phyloP scores from a whole-genome alignment of 2,329 filamentous ascomycete genomes.

The Macrophomina pseudophaseolina region DNA sequence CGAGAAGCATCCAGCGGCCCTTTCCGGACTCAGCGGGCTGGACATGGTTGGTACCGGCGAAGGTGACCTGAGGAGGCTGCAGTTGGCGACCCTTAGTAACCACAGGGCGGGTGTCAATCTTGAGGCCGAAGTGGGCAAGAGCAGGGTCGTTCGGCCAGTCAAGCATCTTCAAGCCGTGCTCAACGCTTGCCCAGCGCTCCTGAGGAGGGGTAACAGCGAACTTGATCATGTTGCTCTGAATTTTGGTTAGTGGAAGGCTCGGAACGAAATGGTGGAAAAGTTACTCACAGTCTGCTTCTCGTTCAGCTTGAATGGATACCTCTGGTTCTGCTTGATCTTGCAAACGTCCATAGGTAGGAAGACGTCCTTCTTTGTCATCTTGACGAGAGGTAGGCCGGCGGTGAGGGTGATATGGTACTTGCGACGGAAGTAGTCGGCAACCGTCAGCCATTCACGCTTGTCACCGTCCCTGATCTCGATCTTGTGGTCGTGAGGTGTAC shows the following conservation, averaged over 20 bases:
- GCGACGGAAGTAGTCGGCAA: conserved; percentile 63
- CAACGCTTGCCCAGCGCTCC: conserved; percentile 71
- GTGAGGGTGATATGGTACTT: conserved; percentile 58
- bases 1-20: conserved; percentile 87
- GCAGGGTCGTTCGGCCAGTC: conserved; percentile 72
- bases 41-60: conserved; percentile 49
- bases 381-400: conserved; percentile 59
- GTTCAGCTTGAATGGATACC: conserved; percentile 63
- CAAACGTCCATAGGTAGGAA: conserved; percentile 64
- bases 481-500: conserved; percentile 50
- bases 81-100: conserved; percentile 71
- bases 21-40: conserved; percentile 51
- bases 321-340: conserved; percentile 59
- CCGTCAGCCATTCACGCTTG: conserved; percentile 49
- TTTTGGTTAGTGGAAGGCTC: not conserved
- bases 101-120: conserved; percentile 69
- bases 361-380: conserved; percentile 61
- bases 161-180: conserved; percentile 68
- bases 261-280: conserved; percentile 33
- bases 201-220: conserved; percentile 81
- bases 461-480: conserved; percentile 62
- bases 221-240: conserved; percentile 77
- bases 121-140: conserved; percentile 74
- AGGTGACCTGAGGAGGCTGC: conserved; percentile 72
- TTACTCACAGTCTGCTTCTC: conserved; percentile 66